Conservation (phyloP, 495 filamentous ascomycete genomes). For the Penicillium tannophilum region DNA sequence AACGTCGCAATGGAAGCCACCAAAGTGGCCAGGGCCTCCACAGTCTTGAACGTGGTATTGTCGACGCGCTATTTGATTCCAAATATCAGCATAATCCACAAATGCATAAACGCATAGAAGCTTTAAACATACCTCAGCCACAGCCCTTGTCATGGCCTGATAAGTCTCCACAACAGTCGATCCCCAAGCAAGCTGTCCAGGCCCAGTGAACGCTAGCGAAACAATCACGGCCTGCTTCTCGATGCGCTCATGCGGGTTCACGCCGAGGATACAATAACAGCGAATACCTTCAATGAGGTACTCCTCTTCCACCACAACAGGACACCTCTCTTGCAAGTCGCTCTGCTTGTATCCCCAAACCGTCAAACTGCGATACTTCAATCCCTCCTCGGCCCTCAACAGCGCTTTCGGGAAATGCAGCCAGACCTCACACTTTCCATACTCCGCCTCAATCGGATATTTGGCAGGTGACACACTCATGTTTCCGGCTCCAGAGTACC, state of each 20-base stretch:
- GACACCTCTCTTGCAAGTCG: conserved; percentile 24
- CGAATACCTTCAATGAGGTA: conserved; percentile 47
- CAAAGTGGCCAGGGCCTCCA: conserved; percentile 58
- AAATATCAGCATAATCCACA: neutral
- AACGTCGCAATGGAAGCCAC: conserved; percentile 55
- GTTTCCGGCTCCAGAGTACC: conserved; percentile 26
- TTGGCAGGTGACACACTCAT: conserved; percentile 8
- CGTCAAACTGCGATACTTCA: conserved; percentile 44
- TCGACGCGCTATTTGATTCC: conserved; percentile 47
- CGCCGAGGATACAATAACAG: conserved; percentile 55
- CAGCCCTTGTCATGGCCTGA: conserved; percentile 44
- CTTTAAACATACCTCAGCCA: conserved; percentile 43
- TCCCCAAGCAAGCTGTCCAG: conserved; percentile 43
- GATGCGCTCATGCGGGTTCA: conserved; percentile 59
- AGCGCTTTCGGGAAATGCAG: conserved; percentile 47
- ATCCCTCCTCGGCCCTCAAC: conserved; percentile 43
- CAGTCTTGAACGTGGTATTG: conserved; percentile 54
- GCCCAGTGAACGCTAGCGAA: conserved; percentile 49
- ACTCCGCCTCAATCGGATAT: conserved; percentile 34
- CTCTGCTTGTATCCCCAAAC: conserved; percentile 37
- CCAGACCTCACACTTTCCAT: conserved; percentile 43
- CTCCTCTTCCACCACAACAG: conserved; percentile 46
- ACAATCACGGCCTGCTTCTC: conserved; percentile 60
- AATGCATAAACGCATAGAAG: conserved; percentile 5
- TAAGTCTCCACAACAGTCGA: conserved; percentile 46